Conservation (phyloP, 192 early-diverging fungal species). For the Coemansia sp. region DNA sequence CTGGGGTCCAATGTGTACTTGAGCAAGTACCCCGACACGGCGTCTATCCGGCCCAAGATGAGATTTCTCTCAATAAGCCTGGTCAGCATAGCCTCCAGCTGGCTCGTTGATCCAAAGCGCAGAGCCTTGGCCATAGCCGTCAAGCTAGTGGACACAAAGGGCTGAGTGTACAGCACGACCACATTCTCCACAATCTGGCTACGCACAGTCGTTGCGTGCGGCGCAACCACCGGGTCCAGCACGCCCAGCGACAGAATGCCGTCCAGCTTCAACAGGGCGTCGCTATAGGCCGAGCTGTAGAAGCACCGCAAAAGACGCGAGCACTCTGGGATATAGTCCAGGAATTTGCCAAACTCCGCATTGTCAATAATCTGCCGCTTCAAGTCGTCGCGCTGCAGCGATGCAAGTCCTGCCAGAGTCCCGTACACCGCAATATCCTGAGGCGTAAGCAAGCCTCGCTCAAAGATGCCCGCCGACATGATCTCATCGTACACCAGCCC, state of each 20-base stretch:
- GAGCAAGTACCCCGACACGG: constrained; percentile 33
- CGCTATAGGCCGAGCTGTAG: constrained; percentile 34
- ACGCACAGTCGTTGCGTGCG: constrained; percentile 21
- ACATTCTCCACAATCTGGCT: constrained; percentile 33
- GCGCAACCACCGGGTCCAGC: constrained; percentile 39
- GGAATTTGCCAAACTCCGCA: constrained; percentile 36
- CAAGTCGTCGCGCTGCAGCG: constrained; percentile 30
- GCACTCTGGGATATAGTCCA: constrained; percentile 51
- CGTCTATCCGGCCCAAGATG: constrained; percentile 47
- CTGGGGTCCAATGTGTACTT: constrained; percentile 38
- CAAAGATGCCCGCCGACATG: constrained; percentile 13
- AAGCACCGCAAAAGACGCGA: constrained; percentile 35
- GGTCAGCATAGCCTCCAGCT: constrained; percentile 33
- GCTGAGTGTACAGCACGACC: constrained; percentile 46
- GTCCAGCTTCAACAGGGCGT: constrained; percentile 30
- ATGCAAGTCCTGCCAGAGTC: constrained; percentile 40
- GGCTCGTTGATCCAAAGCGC: constrained; percentile 25
- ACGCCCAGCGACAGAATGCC: constrained; percentile 31
- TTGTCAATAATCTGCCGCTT: constrained; percentile 31
- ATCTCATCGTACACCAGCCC: constrained; percentile 15
- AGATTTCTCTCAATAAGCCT: constrained; percentile 36
- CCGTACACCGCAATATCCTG: constrained; percentile 54
- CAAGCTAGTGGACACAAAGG: constrained; percentile 40
- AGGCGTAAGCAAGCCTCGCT: constrained; percentile 15
- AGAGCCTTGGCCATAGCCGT: constrained; percentile 40